These are phyloP conservation scores for Citrullus amarus DNA, from an alignment of 306 rosid genomes.

Conservation along the genomic window DNA sequence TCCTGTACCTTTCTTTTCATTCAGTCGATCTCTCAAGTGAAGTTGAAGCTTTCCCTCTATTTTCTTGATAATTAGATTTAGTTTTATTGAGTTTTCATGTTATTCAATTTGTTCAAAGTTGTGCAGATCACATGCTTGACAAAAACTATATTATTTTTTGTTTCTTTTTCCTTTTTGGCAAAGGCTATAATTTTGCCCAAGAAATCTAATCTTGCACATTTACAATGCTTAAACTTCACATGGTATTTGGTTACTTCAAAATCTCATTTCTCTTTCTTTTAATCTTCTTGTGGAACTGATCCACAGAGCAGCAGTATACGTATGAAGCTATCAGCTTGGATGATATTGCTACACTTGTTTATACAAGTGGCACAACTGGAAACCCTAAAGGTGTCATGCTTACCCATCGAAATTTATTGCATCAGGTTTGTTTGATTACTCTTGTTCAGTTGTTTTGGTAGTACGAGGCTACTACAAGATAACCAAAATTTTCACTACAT, in stretches of 20 bases:
- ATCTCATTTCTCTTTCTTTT: background rate
- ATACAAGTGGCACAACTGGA: slow-evolving; percentile 96
- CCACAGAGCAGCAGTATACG: slow-evolving; percentile 36
- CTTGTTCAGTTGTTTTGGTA: slow-evolving; percentile 8
- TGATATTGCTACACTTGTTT: slow-evolving; percentile 77
- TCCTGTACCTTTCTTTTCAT: background rate
- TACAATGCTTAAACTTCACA: background rate
- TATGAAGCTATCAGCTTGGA: slow-evolving; percentile 61
- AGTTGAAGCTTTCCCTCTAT: background rate
- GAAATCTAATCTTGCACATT: background rate
- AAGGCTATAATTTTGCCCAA: background rate
- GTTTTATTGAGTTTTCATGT: background rate
- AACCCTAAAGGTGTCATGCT: slow-evolving; percentile 94
- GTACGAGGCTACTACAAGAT: background rate
- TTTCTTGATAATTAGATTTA: background rate
- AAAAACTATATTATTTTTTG: background rate
- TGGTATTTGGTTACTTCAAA: background rate
- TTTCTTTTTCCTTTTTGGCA: background rate
- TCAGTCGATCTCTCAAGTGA: background rate
- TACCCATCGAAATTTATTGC: slow-evolving; percentile 78
- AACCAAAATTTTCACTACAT: slow-evolving; percentile 7
- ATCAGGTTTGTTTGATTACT: slow-evolving; percentile 55
- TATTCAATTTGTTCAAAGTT: background rate
- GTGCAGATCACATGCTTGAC: background rate
- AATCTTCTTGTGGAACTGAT: background rate